Conservation (phyloP, 768 basidiomycete species). For the Macrolepiota albuminosa region DNA sequence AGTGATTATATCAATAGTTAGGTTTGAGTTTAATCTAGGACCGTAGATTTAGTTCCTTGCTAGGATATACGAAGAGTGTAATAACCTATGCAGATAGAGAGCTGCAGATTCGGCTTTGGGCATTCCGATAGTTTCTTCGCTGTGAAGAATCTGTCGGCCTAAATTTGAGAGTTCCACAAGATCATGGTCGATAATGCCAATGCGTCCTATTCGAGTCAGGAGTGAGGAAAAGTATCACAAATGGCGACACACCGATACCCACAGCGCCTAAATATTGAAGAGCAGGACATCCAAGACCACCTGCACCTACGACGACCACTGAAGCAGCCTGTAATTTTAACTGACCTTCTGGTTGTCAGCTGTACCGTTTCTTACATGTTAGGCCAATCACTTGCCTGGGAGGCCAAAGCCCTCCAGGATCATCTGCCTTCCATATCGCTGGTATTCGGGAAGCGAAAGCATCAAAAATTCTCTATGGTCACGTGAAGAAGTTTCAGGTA, state of each 20-base stretch:
- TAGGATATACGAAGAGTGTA: neutral
- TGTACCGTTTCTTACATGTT: neutral
- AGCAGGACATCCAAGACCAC: constrained; percentile 94
- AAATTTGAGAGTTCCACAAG: constrained; percentile 17
- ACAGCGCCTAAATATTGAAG: constrained; percentile 91
- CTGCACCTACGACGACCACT: constrained; percentile 87
- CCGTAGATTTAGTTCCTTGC: constrained; percentile 1
- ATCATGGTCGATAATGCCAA: constrained; percentile 16
- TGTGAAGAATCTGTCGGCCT: constrained; percentile 81
- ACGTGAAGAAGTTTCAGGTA: neutral
- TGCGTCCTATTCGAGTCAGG: neutral
- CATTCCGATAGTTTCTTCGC: constrained; percentile 66
- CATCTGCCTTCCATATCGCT: constrained; percentile 95
- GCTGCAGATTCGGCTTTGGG: constrained; percentile 83
- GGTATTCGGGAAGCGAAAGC: constrained; percentile 64
- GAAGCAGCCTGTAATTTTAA: constrained; percentile 57
- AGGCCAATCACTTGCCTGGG: constrained; percentile 43
- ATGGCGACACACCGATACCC: constrained; percentile 68
- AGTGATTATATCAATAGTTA: constrained; percentile 53
- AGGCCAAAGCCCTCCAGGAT: constrained; percentile 87
- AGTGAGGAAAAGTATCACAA: neutral
- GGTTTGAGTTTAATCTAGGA: constrained; percentile 66
- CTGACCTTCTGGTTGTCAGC: constrained; percentile 38
- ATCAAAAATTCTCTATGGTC: constrained; percentile 6
- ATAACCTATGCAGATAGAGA: constrained; percentile 58